Conservation (phyloP, 2,329 filamentous ascomycete genomes). For the Colletotrichum lentis region DNA sequence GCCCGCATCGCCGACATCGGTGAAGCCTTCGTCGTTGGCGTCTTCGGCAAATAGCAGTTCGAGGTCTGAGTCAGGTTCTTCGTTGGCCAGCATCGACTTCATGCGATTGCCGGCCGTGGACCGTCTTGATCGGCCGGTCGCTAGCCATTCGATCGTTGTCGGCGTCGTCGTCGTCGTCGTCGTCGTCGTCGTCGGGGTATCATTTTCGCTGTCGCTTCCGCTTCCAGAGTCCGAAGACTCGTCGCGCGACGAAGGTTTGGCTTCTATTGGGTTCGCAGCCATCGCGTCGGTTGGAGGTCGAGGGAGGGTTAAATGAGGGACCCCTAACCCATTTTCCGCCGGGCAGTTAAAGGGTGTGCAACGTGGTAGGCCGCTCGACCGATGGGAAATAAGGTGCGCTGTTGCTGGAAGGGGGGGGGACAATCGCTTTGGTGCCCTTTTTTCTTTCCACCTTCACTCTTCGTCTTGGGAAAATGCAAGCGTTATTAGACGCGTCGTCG, state of each 20-base stretch:
- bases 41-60: constrained; percentile 79
- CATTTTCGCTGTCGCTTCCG: constrained; percentile 49
- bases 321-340: constrained; percentile 29
- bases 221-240: constrained; percentile 39
- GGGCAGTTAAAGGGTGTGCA: constrained; percentile 3
- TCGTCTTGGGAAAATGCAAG: neutral
- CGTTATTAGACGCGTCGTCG: constrained; percentile 30
- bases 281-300: constrained; percentile 27
- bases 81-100: constrained; percentile 77
- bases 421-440: too few relatives aligned
- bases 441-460: too few relatives aligned
- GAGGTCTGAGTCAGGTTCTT: constrained; percentile 74
- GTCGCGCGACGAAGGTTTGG: constrained; percentile 29
- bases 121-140: constrained; percentile 76
- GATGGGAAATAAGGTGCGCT: constrained; percentile 6
- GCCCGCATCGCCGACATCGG: constrained; percentile 70
- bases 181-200: constrained; percentile 43
- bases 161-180: constrained; percentile 37
- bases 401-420: neutral
- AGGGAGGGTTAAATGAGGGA: neutral
- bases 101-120: constrained; percentile 87
- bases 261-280: constrained; percentile 28
- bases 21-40: constrained; percentile 74
- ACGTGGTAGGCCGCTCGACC: neutral
- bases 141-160: constrained; percentile 70